These are phyloP conservation scores for Yarrowia bubula DNA, from an alignment of 805 yeast species.

Conservation along the genomic window DNA sequence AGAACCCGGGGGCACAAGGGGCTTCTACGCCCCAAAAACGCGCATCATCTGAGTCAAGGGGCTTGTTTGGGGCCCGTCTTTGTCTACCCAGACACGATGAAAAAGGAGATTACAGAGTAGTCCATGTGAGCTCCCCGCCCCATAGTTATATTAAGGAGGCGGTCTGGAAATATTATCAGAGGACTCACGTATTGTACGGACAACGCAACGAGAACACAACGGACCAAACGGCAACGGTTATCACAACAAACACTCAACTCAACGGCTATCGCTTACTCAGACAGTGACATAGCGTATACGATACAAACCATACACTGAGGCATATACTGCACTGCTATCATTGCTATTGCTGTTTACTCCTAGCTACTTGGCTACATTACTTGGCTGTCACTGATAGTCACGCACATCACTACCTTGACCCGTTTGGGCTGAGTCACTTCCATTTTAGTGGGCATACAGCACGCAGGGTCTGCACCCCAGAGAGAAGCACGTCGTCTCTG, in stretches of 20 bases:
- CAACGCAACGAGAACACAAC: neutral
- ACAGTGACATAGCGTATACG: too few species aligned
- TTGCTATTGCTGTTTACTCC: too few species aligned
- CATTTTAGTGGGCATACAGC: conserved; percentile 2
- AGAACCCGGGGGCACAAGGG: neutral
- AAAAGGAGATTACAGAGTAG: neutral
- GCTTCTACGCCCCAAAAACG: neutral
- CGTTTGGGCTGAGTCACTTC: conserved; percentile 13
- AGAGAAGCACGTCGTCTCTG: neutral
- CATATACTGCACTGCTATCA: too few species aligned
- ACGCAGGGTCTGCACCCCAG: conserved; percentile 1
- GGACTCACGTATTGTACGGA: too few species aligned
- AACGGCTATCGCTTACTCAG: too few species aligned
- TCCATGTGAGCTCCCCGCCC: conserved; percentile 16
- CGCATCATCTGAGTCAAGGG: neutral
- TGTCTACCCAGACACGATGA: neutral
- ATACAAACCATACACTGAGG: too few species aligned
- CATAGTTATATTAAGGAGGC: neutral
- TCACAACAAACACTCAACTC: neutral
- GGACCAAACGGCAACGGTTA: neutral
- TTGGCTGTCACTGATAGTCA: neutral
- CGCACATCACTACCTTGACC: too few species aligned
- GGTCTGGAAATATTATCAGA: neutral
- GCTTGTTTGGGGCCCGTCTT: neutral
- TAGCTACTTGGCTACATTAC: too few species aligned